Conservation (phyloP, 176 grass and related monocot species). For the Carex parvula region DNA sequence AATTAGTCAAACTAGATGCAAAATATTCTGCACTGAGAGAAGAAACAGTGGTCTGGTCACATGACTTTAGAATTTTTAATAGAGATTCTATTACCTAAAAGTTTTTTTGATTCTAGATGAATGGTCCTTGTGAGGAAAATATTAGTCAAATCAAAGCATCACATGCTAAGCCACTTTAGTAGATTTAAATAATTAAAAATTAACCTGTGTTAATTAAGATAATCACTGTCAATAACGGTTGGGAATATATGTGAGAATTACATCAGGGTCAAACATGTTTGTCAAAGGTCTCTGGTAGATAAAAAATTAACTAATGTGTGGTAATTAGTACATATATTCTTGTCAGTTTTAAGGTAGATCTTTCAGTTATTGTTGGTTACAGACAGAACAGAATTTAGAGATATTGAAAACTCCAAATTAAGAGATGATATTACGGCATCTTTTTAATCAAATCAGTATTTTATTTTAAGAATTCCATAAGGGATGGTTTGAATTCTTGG, state of each 20-base stretch:
- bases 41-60: slow-evolving; percentile 26
- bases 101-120: neutral
- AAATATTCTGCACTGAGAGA: slow-evolving; percentile 3
- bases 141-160: slow-evolving; percentile 34
- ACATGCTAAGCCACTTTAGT: slow-evolving; percentile 14
- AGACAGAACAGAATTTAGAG: neutral
- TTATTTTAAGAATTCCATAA: neutral
- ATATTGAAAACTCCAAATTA: neutral
- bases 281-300: neutral
- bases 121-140: slow-evolving; percentile 19
- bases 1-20: slow-evolving; percentile 20
- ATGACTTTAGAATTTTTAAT: neutral
- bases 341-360: neutral
- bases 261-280: neutral
- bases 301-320: neutral
- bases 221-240: neutral
- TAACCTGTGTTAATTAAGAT: slow-evolving; percentile 2
- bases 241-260: neutral
- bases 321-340: neutral
- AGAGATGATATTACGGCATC: neutral
- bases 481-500: neutral
- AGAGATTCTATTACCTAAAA: slow-evolving; percentile 27
- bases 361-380: neutral
- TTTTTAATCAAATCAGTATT: neutral
- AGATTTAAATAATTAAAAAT: slow-evolving; percentile 8